Evolutionary conservation across 2,329 filamentous ascomycete genomes (phyloP).

Genomic region (Dactylonectria macrodidyma): DNA sequence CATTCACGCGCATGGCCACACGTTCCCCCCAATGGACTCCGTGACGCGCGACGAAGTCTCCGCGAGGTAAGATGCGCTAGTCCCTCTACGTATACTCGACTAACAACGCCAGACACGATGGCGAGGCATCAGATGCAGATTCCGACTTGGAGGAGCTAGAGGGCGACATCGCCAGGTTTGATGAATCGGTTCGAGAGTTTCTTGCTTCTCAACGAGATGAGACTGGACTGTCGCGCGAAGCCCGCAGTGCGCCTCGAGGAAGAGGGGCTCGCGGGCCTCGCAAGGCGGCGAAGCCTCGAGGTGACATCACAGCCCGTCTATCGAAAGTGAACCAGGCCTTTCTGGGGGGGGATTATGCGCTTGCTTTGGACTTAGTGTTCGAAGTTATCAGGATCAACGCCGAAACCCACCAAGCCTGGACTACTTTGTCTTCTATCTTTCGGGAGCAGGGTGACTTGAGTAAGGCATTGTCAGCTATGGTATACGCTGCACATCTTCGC

Average conservation of each 20-base stretch:
- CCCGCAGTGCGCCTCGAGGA: slow-evolving; percentile 43
- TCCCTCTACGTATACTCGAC: neutral
- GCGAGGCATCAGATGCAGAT: slow-evolving; percentile 58
- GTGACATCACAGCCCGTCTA: slow-evolving; percentile 79
- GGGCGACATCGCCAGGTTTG: slow-evolving; percentile 60
- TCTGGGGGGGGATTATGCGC: slow-evolving; percentile 72
- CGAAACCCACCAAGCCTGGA: slow-evolving; percentile 77
- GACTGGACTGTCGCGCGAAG: slow-evolving; percentile 33
- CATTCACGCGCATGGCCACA: neutral
- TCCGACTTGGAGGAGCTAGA: slow-evolving; percentile 62
- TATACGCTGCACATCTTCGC: slow-evolving; percentile 74
- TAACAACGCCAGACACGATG: slow-evolving; percentile 39
- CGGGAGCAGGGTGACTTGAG: slow-evolving; percentile 71
- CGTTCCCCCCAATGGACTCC: slow-evolving; percentile 11
- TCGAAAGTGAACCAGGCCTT: slow-evolving; percentile 78
- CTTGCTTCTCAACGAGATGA: slow-evolving; percentile 55
- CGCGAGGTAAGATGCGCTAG: slow-evolving; percentile 6
- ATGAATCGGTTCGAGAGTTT: slow-evolving; percentile 59
- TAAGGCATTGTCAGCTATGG: slow-evolving; percentile 71
- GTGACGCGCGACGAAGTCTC: neutral
- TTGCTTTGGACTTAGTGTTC: slow-evolving; percentile 70
- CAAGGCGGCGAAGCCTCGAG: slow-evolving; percentile 77
- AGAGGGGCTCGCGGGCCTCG: slow-evolving; percentile 62
- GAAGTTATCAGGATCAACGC: slow-evolving; percentile 79
- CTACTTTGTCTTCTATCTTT: slow-evolving; percentile 72